phyloP scores from a whole-genome alignment of 2,329 filamentous ascomycete genomes.

The Fusarium abutilonis region DNA sequence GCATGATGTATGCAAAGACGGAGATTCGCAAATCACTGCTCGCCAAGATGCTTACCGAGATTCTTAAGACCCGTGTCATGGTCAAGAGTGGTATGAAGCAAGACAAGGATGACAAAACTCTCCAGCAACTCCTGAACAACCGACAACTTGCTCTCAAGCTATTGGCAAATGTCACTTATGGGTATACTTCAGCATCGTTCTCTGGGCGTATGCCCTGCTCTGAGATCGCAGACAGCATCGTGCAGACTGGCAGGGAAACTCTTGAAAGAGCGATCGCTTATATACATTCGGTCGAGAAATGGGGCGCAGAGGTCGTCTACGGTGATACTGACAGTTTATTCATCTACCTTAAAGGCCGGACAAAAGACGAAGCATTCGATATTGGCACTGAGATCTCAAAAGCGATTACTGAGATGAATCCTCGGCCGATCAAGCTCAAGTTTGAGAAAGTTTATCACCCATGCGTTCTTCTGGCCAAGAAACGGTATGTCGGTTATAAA shows the following conservation, averaged over 20 bases:
- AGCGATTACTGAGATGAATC: slow-evolving; percentile 88
- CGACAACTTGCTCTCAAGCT: slow-evolving; percentile 93
- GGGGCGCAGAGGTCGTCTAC: slow-evolving; percentile 97
- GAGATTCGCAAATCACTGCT: slow-evolving; percentile 88
- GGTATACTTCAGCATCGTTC: slow-evolving; percentile 96
- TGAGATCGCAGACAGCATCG: slow-evolving; percentile 97
- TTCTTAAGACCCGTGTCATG: slow-evolving; percentile 96
- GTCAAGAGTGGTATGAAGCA: slow-evolving; percentile 96
- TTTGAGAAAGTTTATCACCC: slow-evolving; percentile 99
- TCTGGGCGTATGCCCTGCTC: slow-evolving; percentile 98
- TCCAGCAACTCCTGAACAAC: slow-evolving; percentile 92
- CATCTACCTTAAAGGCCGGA: slow-evolving; percentile 86
- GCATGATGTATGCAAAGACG: slow-evolving; percentile 92
- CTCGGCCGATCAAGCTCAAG: slow-evolving; percentile 91
- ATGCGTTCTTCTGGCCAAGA: slow-evolving; percentile 93
- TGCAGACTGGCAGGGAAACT: slow-evolving; percentile 94
- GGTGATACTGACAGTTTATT: slow-evolving; percentile 98
- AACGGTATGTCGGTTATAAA: slow-evolving; percentile 97
- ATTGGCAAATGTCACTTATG: slow-evolving; percentile 98
- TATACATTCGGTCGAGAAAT: slow-evolving; percentile 86
- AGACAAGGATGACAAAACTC: slow-evolving; percentile 84
- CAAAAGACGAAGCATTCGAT: slow-evolving; percentile 86
- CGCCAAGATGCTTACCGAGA: slow-evolving; percentile 96
- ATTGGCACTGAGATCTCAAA: slow-evolving; percentile 93
- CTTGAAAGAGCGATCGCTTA: slow-evolving; percentile 91